Evolutionary conservation across 1,139 yeast genomes (phyloP).

Genomic region (Suhomyces taliae): DNA sequence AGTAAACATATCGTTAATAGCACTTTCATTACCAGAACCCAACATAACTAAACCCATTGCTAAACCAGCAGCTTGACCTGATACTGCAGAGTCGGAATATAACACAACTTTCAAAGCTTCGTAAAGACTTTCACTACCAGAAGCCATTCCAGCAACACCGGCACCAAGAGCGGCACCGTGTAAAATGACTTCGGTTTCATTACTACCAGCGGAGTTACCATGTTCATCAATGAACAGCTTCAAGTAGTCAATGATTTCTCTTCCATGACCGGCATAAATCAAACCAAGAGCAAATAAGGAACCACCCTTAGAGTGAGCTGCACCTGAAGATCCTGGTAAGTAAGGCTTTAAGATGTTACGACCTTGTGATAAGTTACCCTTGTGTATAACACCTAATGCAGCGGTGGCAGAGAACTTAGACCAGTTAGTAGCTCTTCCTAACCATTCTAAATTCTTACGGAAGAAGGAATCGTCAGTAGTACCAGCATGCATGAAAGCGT

Average conservation of each 20-base stretch:
- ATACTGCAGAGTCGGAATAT: constrained; percentile 87
- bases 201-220: constrained; percentile 63
- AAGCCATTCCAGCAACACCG: constrained; percentile 97
- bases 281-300: constrained; percentile 91
- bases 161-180: constrained; percentile 97
- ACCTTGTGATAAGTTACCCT: constrained; percentile 92
- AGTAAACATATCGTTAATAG: constrained; percentile 78
- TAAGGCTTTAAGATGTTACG: constrained; percentile 85
- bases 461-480: constrained; percentile 95
- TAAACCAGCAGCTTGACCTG: constrained; percentile 96
- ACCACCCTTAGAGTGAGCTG: constrained; percentile 94
- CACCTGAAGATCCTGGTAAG: constrained; percentile 76
- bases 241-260: constrained; percentile 80
- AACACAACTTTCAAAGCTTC: constrained; percentile 83
- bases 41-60: constrained; percentile 96
- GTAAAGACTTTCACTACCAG: constrained; percentile 70
- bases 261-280: constrained; percentile 94
- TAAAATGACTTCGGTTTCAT: constrained; percentile 80
- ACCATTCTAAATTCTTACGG: constrained; percentile 90
- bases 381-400: constrained; percentile 95
- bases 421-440: constrained; percentile 97
- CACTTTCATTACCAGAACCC: constrained; percentile 80
- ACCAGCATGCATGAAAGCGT: constrained; percentile 95
- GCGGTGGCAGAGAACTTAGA: constrained; percentile 98
- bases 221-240: constrained; percentile 72